Evolutionary conservation across 2,329 filamentous ascomycete species (phyloP), one percentile per base, ranked within the genome.

Genomic region (Aspergillus sp.): DNA sequence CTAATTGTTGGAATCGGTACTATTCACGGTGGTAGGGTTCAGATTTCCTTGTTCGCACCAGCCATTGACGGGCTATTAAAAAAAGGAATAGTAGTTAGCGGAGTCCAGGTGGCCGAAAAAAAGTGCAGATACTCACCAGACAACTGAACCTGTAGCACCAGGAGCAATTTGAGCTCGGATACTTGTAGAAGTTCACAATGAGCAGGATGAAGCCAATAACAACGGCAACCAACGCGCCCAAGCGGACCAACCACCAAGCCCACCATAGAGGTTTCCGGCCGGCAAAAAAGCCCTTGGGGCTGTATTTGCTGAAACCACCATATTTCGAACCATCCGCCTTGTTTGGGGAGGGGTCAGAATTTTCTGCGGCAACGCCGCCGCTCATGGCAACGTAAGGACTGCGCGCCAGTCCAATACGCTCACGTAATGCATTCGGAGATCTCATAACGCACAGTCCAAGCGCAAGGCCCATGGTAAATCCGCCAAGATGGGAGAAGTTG

Each of bases 91-190:
- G 8, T 30, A 11, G 3, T 53, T 26, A 38, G 41, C 17, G 7
- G 32, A 32, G 26, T 20, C 45, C 36, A 18, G 7, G 13, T 26
- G 17, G 9, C 3, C 12, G 6, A 32, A 9, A 20, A 36, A 51
- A 26, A 11, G 42, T 20, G 34, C 15, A 47, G 57, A 15, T 17
- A 88, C 91, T 85, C 80, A 95, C 91, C 77, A 99, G 77, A 71
- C 95, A 99, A 73, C 89, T 96, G 66, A 99, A 76, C 69, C 96
- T 95, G 79, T 96, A 95, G 81, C 95, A 99, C 95, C 95, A 99
- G 11, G 77, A 81, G 74, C 95, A 99, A 30, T 83, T 87, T 48
- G 86, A 85, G 38, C 69, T 66, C 58, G 84, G 83, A 72, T 88
- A 87, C 62, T 84, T 84, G 76, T 98, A 98, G 72, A 99, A 99